These are phyloP conservation scores for Neocatenulostroma microsporum DNA, from an alignment of 2,329 filamentous ascomycete genomes.

Conservation along the genomic window DNA sequence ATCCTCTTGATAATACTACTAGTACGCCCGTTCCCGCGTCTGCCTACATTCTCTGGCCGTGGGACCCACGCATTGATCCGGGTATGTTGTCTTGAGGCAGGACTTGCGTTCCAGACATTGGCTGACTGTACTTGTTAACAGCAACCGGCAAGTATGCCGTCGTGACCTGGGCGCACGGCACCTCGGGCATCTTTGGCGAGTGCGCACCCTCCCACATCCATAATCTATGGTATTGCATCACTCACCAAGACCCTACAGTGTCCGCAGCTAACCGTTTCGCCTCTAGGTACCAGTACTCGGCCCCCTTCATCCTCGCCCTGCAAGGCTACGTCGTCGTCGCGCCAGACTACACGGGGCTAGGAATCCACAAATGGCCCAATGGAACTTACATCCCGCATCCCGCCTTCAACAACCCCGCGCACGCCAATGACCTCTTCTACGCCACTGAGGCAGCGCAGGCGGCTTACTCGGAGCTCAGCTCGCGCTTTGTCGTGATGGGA, in stretches of 20 bases:
- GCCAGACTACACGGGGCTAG: slow-evolving; percentile 23
- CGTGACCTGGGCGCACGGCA: slow-evolving; percentile 18
- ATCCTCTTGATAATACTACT: no score
- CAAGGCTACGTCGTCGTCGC: slow-evolving; percentile 25
- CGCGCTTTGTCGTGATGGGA: slow-evolving; percentile 40
- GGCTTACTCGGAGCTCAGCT: slow-evolving; percentile 32
- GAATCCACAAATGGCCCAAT: slow-evolving; percentile 12
- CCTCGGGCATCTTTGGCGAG: slow-evolving; percentile 13
- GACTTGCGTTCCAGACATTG: no score
- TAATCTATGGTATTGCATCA: no score
- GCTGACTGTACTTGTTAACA: no score
- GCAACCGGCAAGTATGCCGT: no score
- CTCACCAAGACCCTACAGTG: no score
- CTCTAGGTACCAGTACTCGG: no score
- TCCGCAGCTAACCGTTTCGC: no score
- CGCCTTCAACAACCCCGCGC: slow-evolving; percentile 32
- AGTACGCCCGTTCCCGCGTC: slow-evolving; percentile 42
- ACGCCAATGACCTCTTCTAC: slow-evolving; percentile 40
- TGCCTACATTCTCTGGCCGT: slow-evolving; percentile 47
- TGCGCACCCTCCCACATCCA: slow-evolving; percentile 21
- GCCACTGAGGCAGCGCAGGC: slow-evolving; percentile 36
- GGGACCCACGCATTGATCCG: slow-evolving; percentile 24
- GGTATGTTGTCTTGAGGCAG: no score
- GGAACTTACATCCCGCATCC: slow-evolving; percentile 34
- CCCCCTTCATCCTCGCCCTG: slow-evolving; percentile 21